These are phyloP conservation scores for Setaria italica DNA, from an alignment of 202 grass and related monocot species.

Conservation along the genomic window DNA sequence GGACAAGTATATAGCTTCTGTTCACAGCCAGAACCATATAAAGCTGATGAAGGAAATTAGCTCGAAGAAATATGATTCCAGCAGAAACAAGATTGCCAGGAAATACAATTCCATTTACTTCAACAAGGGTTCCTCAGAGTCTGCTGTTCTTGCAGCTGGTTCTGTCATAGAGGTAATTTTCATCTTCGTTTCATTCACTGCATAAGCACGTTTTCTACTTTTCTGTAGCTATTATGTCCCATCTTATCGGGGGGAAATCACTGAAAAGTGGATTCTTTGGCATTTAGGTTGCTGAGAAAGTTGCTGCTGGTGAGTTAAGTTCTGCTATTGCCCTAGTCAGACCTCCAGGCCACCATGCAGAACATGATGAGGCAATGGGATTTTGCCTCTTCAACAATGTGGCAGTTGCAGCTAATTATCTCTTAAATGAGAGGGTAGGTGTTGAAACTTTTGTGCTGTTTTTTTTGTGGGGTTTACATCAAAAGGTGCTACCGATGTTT, in stretches of 20 bases:
- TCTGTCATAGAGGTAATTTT: slow-evolving; percentile 78
- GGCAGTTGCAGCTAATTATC: slow-evolving; percentile 81
- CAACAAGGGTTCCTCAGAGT: slow-evolving; percentile 89
- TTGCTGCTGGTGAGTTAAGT: slow-evolving; percentile 75
- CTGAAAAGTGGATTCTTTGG: slow-evolving; percentile 3
- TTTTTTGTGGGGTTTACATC: not conserved
- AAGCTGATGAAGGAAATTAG: slow-evolving; percentile 87
- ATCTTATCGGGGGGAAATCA: not conserved
- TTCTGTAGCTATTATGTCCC: not conserved
- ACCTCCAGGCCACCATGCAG: slow-evolving; percentile 97
- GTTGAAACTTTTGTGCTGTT: slow-evolving; percentile 26
- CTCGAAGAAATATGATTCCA: slow-evolving; percentile 66
- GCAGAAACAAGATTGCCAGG: slow-evolving; percentile 65
- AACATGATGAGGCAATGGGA: slow-evolving; percentile 86
- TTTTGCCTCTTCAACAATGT: slow-evolving; percentile 99
- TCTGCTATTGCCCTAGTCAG: slow-evolving; percentile 94
- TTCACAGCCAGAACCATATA: slow-evolving; percentile 78
- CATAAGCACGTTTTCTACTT: slow-evolving; percentile 3
- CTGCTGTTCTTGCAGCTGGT: slow-evolving; percentile 89
- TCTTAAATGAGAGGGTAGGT: slow-evolving; percentile 89
- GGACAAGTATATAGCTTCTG: slow-evolving; percentile 72
- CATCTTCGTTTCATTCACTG: slow-evolving; percentile 2
- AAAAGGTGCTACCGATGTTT: slow-evolving; percentile 11
- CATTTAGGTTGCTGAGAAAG: slow-evolving; percentile 84
- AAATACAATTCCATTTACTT: slow-evolving; percentile 91